Conservation (phyloP, 805 yeast species). For the Kodamaea neixiangensis region DNA sequence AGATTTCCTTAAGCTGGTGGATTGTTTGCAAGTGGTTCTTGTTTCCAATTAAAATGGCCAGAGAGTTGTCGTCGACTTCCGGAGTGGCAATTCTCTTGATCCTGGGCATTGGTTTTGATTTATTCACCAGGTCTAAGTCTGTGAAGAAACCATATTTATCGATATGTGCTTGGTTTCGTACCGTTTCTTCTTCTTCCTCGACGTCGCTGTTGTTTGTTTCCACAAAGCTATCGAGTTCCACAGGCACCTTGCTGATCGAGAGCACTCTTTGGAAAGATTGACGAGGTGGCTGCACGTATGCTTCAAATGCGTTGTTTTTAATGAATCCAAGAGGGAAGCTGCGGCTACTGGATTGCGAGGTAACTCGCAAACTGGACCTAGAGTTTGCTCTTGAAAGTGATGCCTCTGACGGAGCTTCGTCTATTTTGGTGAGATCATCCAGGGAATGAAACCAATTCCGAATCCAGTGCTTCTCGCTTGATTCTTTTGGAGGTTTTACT, state of each 20-base stretch:
- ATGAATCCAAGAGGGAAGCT: slow-evolving; percentile 1
- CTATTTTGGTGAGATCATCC: slow-evolving; percentile 3
- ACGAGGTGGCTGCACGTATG: neutral
- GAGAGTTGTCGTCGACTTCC: slow-evolving; percentile 6
- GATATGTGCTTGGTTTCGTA: slow-evolving; percentile 20
- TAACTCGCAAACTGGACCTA: neutral
- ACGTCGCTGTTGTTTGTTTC: slow-evolving; percentile 7
- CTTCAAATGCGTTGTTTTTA: slow-evolving; percentile 1
- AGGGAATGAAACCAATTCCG: slow-evolving; percentile 4
- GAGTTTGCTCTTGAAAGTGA: slow-evolving; percentile 6
- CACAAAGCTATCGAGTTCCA: slow-evolving; percentile 41
- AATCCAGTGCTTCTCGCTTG: neutral
- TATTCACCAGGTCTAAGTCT: slow-evolving; percentile 17
- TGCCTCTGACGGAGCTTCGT: neutral
- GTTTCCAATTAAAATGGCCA: slow-evolving; percentile 17
- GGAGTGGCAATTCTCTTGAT: neutral
- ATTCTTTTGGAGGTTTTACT: neutral
- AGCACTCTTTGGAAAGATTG: neutral
- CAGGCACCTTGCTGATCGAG: slow-evolving; percentile 31
- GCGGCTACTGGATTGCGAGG: slow-evolving; percentile 2
- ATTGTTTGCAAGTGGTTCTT: slow-evolving; percentile 16
- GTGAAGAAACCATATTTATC: slow-evolving; percentile 54
- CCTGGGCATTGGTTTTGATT: slow-evolving; percentile 4
- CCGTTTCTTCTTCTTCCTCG: neutral
- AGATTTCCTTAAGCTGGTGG: slow-evolving; percentile 37